Base-by-base conservation (phyloP, 768 basidiomycete species). In the Termitomyces sp. region DNA sequence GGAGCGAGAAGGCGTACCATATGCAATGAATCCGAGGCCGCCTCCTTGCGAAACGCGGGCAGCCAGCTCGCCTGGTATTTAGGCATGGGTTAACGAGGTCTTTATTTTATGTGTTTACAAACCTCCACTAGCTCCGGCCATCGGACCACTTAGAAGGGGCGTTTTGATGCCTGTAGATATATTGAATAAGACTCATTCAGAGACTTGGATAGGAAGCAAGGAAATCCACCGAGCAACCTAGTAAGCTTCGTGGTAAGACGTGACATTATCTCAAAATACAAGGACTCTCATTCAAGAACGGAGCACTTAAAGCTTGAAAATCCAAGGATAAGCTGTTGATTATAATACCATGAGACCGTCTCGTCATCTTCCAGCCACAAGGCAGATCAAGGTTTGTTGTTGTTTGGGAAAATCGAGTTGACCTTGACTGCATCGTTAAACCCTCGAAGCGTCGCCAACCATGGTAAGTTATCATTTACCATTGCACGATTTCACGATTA, bases 21-120 rank as follows among this genome's bases (percentile, higher is more conserved):
- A 77, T n/a, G 82, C 76, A 0, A 91, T 62, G 68, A 92, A 91
- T 1, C 88, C 91, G 56, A 92, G 86, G 16, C 86, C 91, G 22
- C 92, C 92, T 8, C 74, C 89, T 2, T 78, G 75, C 20, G 82
- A 77, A 33, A 88, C 86, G 55, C 82, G 75, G 5, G 84, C 83
- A 26, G 85, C 85, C 22, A 87, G 67, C 20, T 68, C 69, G 48
- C 81, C 80, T 81, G 52, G 15, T 28, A 39, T 41, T n/a, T n/a
- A n/a, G 24, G 37, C 1, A 26, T 41, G 33, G 36, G 29, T 20
- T 29, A 34, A 31, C 45, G 41, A 31, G 16, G 44, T 44, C 51
- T 58, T 68, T 5, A 67, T 61, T 41, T 55, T 50, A 15, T 48
- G 47, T 34, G 45, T 45, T n/a, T 18, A 58, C 61, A 22, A 68